phyloP scores from a whole-genome alignment of 352 stramenopile species.

The Globisporangium sylvaticum region DNA sequence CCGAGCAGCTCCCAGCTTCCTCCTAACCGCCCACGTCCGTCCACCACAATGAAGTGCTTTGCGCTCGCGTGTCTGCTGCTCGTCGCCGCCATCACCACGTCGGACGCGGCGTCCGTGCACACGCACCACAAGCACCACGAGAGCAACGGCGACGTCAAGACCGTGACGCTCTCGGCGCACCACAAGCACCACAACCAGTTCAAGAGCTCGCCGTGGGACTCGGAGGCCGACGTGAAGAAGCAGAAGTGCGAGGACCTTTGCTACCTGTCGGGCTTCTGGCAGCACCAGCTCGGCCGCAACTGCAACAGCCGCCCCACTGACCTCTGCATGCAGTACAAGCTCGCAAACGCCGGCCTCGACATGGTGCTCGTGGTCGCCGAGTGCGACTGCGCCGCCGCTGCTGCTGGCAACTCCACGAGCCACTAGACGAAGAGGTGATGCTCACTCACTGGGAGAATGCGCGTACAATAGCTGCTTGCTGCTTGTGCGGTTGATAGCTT shows the following conservation, averaged over 20 bases:
- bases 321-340: conserved; percentile 61
- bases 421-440: background rate
- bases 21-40: background rate
- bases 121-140: conserved; percentile 3
- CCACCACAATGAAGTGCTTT: background rate
- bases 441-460: background rate
- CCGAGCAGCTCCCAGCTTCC: background rate
- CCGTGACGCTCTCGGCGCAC: background rate
- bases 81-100: background rate
- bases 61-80: background rate
- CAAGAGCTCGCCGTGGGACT: conserved; percentile 73
- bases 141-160: background rate
- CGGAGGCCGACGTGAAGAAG: conserved; percentile 30
- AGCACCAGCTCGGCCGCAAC: conserved; percentile 52
- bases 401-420: background rate
- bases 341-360: conserved; percentile 36
- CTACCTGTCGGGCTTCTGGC: conserved; percentile 52
- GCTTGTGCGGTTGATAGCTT: background rate
- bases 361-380: conserved; percentile 54
- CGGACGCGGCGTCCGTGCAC: background rate
- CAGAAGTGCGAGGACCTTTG: conserved; percentile 66
- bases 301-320: conserved; percentile 47
- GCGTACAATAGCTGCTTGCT: background rate
- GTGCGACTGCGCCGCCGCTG: conserved; percentile 31
- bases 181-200: conserved; percentile 16